Evolutionary conservation across 495 filamentous ascomycete species (phyloP).

Genomic region (Darksidea phi): DNA sequence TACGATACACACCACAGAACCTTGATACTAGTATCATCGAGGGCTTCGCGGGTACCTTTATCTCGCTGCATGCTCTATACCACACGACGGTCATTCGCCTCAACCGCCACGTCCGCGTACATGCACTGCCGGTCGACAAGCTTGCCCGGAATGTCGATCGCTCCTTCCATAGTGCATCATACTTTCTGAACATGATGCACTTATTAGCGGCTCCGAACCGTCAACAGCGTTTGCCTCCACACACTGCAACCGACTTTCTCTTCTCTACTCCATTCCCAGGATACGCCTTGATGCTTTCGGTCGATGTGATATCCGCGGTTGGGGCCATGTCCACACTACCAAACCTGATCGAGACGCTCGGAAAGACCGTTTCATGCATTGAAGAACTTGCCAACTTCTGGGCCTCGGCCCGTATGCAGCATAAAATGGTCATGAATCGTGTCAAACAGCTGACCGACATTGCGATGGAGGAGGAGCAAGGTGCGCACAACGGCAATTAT

Average conservation of each 20-base stretch:
- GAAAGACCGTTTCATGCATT: conserved; percentile 28
- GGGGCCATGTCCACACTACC: conserved; percentile 33
- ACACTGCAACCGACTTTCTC: conserved; percentile 9
- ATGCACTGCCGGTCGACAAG: conserved; percentile 20
- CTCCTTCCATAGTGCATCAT: conserved; percentile 33
- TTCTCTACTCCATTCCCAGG: conserved; percentile 41
- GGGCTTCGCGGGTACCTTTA: conserved; percentile 53
- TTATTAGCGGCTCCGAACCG: conserved; percentile 16
- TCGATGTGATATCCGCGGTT: conserved; percentile 39
- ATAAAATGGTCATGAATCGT: conserved; percentile 24
- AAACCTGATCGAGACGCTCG: conserved; percentile 26
- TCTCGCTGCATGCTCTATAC: conserved; percentile 62
- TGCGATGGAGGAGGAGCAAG: conserved; percentile 24
- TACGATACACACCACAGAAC: conserved; percentile 53
- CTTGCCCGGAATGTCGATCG: conserved; percentile 37
- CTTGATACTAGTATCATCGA: conserved; percentile 49
- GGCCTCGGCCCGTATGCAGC: conserved; percentile 35
- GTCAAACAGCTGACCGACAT: conserved; percentile 27
- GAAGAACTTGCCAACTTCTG: conserved; percentile 36
- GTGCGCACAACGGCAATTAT: conserved; percentile 18
- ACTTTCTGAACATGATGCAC: conserved; percentile 34
- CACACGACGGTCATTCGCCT: conserved; percentile 61
- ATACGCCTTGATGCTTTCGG: conserved; percentile 38
- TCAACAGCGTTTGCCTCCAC: conserved; percentile 16
- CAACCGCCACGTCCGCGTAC: conserved; percentile 56